These are phyloP conservation scores for Suillus brevipes DNA, from an alignment of 768 basidiomycete genomes.

Conservation along the genomic window DNA sequence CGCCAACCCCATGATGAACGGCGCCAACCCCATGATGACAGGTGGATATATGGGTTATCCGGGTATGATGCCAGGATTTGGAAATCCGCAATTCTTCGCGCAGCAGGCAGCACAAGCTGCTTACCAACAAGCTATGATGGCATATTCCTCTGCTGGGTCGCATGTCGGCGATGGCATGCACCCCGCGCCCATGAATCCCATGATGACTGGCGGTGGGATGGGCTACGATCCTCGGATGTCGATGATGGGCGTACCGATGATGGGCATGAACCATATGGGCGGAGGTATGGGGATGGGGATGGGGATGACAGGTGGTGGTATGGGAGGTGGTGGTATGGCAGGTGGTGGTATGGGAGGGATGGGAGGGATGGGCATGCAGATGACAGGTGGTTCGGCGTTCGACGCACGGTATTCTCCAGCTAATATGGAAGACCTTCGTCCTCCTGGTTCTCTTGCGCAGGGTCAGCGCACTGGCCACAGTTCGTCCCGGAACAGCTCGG, in stretches of 20 bases:
- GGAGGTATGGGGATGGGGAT: constrained; percentile 43
- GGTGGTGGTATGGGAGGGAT: constrained; percentile 41
- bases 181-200: constrained; percentile 45
- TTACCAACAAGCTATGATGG: constrained; percentile 88
- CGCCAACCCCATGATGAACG: constrained; percentile 50
- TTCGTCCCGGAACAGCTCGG: constrained; percentile 52
- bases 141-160: constrained; percentile 66
- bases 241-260: constrained; percentile 78
- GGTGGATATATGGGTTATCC: constrained; percentile 48
- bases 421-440: constrained; percentile 30
- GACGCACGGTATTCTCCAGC: constrained; percentile 55
- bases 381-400: constrained; percentile 63
- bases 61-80: constrained; percentile 41
- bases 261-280: constrained; percentile 52
- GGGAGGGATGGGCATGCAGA: constrained; percentile 49
- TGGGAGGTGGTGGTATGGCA: constrained; percentile 38
- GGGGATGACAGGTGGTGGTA: constrained; percentile 28
- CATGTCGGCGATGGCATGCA: constrained; percentile 61
- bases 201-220: constrained; percentile 59
- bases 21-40: constrained; percentile 52
- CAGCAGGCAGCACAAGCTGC: constrained; percentile 81
- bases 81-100: constrained; percentile 79
- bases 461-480: constrained; percentile 30
- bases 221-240: constrained; percentile 77
- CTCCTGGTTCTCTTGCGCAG: constrained; percentile 28